phyloP scores from a whole-genome alignment of 1,139 yeast genomes.

The Debaryomyces robertsiae region DNA sequence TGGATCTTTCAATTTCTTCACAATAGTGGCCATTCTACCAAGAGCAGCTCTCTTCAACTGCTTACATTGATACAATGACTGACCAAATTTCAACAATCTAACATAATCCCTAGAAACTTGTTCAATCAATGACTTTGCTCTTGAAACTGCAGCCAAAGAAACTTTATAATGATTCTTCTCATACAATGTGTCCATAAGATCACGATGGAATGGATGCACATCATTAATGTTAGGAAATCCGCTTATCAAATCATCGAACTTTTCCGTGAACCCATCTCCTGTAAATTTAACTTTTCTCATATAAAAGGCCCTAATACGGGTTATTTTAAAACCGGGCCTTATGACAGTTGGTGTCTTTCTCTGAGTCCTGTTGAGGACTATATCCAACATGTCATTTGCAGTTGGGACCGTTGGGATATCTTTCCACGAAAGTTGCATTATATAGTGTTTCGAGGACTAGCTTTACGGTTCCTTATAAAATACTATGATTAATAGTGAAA shows the following conservation, averaged over 20 bases:
- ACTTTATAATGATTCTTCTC: slow-evolving; percentile 98
- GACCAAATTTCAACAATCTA: slow-evolving; percentile 93
- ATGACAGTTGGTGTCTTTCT: slow-evolving; percentile 98
- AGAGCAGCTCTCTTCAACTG: slow-evolving; percentile 97
- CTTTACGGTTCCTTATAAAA: no score
- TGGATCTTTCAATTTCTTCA: slow-evolving; percentile 93
- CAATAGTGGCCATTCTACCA: slow-evolving; percentile 99
- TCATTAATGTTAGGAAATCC: slow-evolving; percentile 97
- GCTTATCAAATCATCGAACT: slow-evolving; percentile 77
- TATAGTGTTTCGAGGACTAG: slow-evolving; percentile 12
- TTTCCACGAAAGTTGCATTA: slow-evolving; percentile 97
- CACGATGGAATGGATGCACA: slow-evolving; percentile 97
- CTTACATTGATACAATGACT: slow-evolving; percentile 96
- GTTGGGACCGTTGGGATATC: slow-evolving; percentile 95
- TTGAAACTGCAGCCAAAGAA: slow-evolving; percentile 91
- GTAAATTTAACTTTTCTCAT: slow-evolving; percentile 97
- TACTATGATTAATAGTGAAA: not conserved
- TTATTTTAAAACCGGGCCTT: slow-evolving; percentile 93
- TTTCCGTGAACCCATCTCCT: slow-evolving; percentile 93
- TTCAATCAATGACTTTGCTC: slow-evolving; percentile 92
- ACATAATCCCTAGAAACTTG: slow-evolving; percentile 95
- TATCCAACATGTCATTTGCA: slow-evolving; percentile 91
- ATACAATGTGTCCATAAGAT: slow-evolving; percentile 93
- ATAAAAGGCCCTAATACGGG: slow-evolving; percentile 96
- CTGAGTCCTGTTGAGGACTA: slow-evolving; percentile 95